A percentile compares a stretch with the other conserved stretches of the same genome.
These are phyloP conservation scores for Novymonas esmeraldas DNA, from an alignment of 208 protist genomes.

Conservation along the genomic window DNA sequence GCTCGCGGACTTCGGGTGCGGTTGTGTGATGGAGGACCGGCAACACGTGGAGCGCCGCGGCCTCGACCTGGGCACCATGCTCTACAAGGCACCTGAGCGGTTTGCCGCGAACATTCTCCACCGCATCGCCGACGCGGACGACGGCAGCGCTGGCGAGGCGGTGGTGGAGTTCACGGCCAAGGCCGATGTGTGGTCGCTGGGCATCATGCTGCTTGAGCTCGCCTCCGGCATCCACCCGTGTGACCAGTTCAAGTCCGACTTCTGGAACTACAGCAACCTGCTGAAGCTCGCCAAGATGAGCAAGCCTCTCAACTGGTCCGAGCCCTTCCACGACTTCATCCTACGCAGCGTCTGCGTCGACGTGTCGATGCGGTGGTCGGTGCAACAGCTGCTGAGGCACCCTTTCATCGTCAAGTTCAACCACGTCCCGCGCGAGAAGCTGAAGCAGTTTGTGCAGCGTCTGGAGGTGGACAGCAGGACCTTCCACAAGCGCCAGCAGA, in stretches of 20 bases:
- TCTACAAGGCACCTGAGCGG: conserved; percentile 89
- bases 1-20: conserved; percentile 89
- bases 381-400: conserved; percentile 68
- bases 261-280: conserved; percentile 81
- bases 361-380: conserved; percentile 56
- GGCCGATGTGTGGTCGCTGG: conserved; percentile 90
- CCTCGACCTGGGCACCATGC: conserved; percentile 77
- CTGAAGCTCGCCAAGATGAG: conserved; percentile 81
- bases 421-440: conserved; percentile 61
- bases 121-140: conserved; percentile 16
- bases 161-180: conserved; percentile 77
- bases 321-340: conserved; percentile 80
- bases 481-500: conserved; percentile 73
- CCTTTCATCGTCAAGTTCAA: conserved; percentile 77
- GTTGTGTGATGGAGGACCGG: conserved; percentile 63
- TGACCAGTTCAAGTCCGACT: conserved; percentile 85
- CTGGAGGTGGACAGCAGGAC: conserved; percentile 68
- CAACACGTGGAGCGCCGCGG: conserved; percentile 44
- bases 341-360: conserved; percentile 65
- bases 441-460: conserved; percentile 78
- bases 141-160: conserved; percentile 18
- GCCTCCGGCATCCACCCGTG: conserved; percentile 78
- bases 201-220: conserved; percentile 84
- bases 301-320: conserved; percentile 81
- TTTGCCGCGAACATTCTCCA: conserved; percentile 24